Base-by-base conservation (phyloP, 495 filamentous ascomycete genomes). In the Penicillium canariense region DNA sequence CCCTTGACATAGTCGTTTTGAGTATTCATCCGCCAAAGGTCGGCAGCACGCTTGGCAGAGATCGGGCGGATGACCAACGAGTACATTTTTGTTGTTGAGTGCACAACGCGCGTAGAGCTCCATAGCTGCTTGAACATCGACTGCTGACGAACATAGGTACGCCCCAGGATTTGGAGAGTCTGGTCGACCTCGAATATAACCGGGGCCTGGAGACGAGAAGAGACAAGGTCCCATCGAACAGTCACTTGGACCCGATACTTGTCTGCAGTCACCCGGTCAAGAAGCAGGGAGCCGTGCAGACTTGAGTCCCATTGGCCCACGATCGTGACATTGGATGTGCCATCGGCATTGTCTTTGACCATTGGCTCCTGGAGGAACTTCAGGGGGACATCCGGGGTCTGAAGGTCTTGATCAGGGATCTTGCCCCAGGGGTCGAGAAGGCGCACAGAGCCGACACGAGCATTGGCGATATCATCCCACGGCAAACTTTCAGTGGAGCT, bases 1-100 rank as follows among this genome's bases (percentile, higher is more conserved):
- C 94, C 94, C 67, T 95, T 96, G 58, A 97, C 87, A 61, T 96
- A 97, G 64, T 93, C 88, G 57, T 93, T 85, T 43, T 90, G 85
- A 3, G 90, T 97, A 68, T 91, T 93, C 91, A 98, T 96, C 46
- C 94, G 82, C 94, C 94, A 98, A 4, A 98, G 78, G 62, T 98
- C 94, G 7, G 89, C 89, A 0, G 89, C 94, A 25, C 89, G 83
- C 70, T 96, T 96, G 35, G 93, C 90, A 18, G 91, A 90, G 10
- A 88, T 84, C 0, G 94, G 94, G 35, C 87, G 88, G 67, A 99
- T 84, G 25, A 83, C 81, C 32, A 97, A 72, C 8, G 88, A 88
- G 74, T 95, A 99, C 55, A 96, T 87, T 34, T 84, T 85, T 20
- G 87, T 87, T 2, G 85, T 89, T 20, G 90, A 92, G 71, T 93